phyloP scores from a whole-genome alignment of 1,139 yeast genomes.

The Sugiyamaella neomexicana region DNA sequence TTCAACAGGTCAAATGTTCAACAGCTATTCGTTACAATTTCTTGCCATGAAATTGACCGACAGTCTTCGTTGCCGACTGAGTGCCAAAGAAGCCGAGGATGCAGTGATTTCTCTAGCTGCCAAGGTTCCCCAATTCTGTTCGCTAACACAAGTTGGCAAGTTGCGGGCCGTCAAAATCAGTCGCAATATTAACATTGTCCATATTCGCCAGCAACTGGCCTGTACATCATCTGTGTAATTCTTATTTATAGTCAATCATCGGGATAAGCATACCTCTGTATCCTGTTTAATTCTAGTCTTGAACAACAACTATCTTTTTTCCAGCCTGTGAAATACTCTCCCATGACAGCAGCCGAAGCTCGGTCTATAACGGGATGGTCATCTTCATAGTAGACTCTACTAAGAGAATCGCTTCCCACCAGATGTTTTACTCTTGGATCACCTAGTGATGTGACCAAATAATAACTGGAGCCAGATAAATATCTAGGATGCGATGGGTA shows the following conservation, averaged over 20 bases:
- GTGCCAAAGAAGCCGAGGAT: constrained; percentile 23
- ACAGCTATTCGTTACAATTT: constrained; percentile 24
- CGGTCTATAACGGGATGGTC: no score
- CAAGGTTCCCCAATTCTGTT: constrained; percentile 25
- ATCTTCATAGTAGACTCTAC: no score
- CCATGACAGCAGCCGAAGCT: constrained; percentile 1
- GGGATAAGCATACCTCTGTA: constrained; percentile 4
- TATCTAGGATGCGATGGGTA: constrained; percentile 8
- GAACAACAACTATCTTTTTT: not conserved
- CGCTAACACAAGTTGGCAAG: constrained; percentile 22
- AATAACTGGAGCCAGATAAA: not conserved
- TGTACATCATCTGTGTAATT: constrained; percentile 6
- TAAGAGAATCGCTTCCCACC: no score
- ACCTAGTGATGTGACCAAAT: not conserved
- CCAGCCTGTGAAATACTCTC: constrained; percentile 7
- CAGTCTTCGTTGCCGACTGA: constrained; percentile 26
- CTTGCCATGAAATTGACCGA: constrained; percentile 25
- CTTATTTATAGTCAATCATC: not conserved
- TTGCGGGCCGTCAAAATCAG: constrained; percentile 26
- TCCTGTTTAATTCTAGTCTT: not conserved
- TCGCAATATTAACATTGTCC: constrained; percentile 5
- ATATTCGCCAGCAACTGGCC: constrained; percentile 13
- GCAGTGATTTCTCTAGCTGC: constrained; percentile 23
- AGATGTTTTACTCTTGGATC: not conserved
- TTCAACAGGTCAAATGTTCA: constrained; percentile 1